Percentiles rank a stretch among this genome's conserved stretches.
Conservation (phyloP, 768 basidiomycete genomes). For the Gelatoporia subvermispora region DNA sequence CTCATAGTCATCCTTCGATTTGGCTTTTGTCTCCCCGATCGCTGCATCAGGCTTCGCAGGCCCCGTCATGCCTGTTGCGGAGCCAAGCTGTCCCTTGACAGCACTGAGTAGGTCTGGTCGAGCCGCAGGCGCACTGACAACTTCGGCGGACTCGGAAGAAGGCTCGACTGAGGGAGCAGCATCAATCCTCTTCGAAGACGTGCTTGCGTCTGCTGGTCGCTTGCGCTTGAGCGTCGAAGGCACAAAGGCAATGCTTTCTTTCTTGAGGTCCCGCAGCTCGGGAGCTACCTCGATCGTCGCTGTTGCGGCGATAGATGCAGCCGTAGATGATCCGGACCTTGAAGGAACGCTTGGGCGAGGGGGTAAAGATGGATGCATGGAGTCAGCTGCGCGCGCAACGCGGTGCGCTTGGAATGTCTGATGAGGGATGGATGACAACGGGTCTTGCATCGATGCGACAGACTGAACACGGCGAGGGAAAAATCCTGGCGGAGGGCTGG, state of each 20-base stretch:
- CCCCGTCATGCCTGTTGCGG: slow-evolving; percentile 25
- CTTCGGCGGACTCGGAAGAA: slow-evolving; percentile 27
- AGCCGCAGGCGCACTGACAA: slow-evolving; percentile 27
- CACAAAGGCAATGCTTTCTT: slow-evolving; percentile 90
- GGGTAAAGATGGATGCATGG: slow-evolving; percentile 11
- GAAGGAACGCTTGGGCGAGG: slow-evolving; percentile 14
- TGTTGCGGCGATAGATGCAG: slow-evolving; percentile 35
- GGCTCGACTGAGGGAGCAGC: slow-evolving; percentile 56
- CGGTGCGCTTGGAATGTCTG: slow-evolving; percentile 75
- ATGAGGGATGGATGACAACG: slow-evolving; percentile 69
- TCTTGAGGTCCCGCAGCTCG: slow-evolving; percentile 87
- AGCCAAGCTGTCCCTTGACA: slow-evolving; percentile 56
- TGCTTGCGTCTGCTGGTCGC: slow-evolving; percentile 33
- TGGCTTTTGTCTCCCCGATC: slow-evolving; percentile 27
- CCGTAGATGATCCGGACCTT: slow-evolving; percentile 11
- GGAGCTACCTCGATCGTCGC: slow-evolving; percentile 84
- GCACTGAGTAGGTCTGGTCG: slow-evolving; percentile 66
- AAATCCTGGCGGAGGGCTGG: slow-evolving; percentile 60
- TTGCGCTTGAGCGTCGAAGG: slow-evolving; percentile 80
- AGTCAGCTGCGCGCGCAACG: slow-evolving; percentile 32
- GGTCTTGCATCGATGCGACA: slow-evolving; percentile 61
- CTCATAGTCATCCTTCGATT: slow-evolving; percentile 64
- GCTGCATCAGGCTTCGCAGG: slow-evolving; percentile 14
- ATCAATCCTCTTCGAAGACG: slow-evolving; percentile 42
- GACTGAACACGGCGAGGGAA: slow-evolving; percentile 53